Base-by-base conservation (phyloP, 805 yeast genomes). In the Saccharomycopsis selenospora region DNA sequence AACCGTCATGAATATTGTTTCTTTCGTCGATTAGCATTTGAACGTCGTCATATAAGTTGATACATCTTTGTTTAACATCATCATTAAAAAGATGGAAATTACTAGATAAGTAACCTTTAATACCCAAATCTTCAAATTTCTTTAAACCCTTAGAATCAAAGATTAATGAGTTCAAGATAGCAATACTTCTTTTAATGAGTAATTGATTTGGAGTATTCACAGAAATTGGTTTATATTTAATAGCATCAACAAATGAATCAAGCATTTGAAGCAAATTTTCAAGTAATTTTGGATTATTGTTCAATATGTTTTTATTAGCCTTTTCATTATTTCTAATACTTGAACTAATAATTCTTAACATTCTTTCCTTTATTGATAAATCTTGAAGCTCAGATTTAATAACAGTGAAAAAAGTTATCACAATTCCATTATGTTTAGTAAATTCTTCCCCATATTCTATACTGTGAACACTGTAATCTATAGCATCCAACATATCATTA, bases 261-360 rank as follows among this genome's bases (percentile, higher is more conserved):
- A 33, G 5, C 38, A 33, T 33, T 7, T 20, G 38, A 5, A 10
- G 5, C 10, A 33, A 33, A 14, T 33, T 33, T 20, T 33, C 20
- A 4, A 33, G 17, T 5, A 33, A 20, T 20, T 29, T 20, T 7
- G 2, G 28, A 36, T 47, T 33, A 33, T 46, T 42, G 18, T 33
- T 26, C 13, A 52, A 30, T 10, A 52, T 36, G 17, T 30, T 43
- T 14, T 36, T 25, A 18, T 49, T 27, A 6, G 55, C 40, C 6
- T 36, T 23, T 8, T 45, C 51, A 36, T 52, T 52, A 24, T 52
- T 52, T 46, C 55, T 40, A 3, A 52, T 36, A 25, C 55, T 52
- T 5, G 50, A 40, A 23, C 50, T 36, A 23, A 52, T 25, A 24
- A 52, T 52, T 41, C 53, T 23, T 14, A 52, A 36, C 14, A 47